A percentile compares a stretch with the other conserved stretches of the same genome.
Conservation (phyloP, 169 alveolate genomes). For the Fabrea salina region DNA sequence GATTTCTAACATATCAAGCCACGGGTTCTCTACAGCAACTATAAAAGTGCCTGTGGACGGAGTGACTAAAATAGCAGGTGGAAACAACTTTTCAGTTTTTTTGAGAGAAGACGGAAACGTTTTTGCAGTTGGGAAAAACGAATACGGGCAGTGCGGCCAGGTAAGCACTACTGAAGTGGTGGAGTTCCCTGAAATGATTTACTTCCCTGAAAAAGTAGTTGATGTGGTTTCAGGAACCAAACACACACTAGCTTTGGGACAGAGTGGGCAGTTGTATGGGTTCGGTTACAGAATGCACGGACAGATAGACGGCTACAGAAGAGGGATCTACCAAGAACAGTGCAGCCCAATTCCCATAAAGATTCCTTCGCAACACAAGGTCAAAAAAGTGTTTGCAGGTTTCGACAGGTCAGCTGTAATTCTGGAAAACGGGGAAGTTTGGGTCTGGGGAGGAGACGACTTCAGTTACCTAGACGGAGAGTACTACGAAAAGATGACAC, state of each 20-base stretch:
- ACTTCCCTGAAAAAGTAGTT: not conserved
- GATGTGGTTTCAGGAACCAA: slow-evolving; percentile 18
- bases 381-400: not conserved
- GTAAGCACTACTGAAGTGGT: not conserved
- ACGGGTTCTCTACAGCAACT: not conserved
- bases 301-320: slow-evolving; percentile 6
- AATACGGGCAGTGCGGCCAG: slow-evolving; percentile 30
- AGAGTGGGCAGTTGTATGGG: slow-evolving; percentile 16
- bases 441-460: slow-evolving; percentile 29
- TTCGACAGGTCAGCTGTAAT: not conserved
- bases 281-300: slow-evolving; percentile 24
- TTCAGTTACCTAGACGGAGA: slow-evolving; percentile 26
- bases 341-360: slow-evolving; percentile 3
- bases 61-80: slow-evolving; percentile 1
- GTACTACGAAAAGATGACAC: slow-evolving; percentile 4
- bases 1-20: not conserved
- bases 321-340: not conserved
- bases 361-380: not conserved
- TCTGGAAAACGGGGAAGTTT: slow-evolving; percentile 24
- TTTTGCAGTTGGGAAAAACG: slow-evolving; percentile 27
- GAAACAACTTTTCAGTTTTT: slow-evolving; percentile 23
- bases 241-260: slow-evolving; percentile 24
- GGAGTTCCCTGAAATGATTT: not conserved
- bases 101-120: slow-evolving; percentile 19
- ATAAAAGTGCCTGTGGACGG: not conserved